Evolutionary conservation across 2,329 filamentous ascomycete species (phyloP), one percentile per base, ranked within the genome.

Genomic region (Pseudogymnoascus verrucosus): DNA sequence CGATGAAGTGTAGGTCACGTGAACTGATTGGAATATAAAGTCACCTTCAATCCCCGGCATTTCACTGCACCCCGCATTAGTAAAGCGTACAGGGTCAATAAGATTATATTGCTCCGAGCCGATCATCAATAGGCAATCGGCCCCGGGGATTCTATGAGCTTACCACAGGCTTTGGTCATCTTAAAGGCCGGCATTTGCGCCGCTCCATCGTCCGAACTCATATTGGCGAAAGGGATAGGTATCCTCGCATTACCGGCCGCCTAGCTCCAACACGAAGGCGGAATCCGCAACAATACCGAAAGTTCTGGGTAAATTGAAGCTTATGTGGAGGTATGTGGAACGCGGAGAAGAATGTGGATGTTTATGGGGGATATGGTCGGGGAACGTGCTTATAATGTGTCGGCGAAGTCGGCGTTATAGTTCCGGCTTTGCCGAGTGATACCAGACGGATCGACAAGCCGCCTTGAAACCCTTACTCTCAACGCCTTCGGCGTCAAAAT

Each of bases 21-120:
- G 34, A 7, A 11, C 28, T 12, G 21, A 51, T 14, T 42, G 51
- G 31, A 62, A 37, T 36, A 10, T 8, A 57, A 57, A 31, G 47
- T 57, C 57, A 65, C 64, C 64, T 65, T 65, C 54, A 64, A 37
- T 60, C 64, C 36, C 28, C 64, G 59, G 36, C 64, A 65, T 60
- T 65, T 65, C 37, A 65, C 64, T 65, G 10, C 28, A 57, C 19
- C 16, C 8, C 16, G 51, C 51, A 57, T 57, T 12, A 57, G 51
- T 57, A 57, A 57, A 57, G 5, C 11, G 28, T 57, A 14, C 28
- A 36, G 28, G 7, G 14, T 34, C 8, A 34, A 57, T 21, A 21
- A 12, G n/a, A 19, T 21, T 36, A 57, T 36, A 57, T 57, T 36
- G 28, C 51, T 7, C 16, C 16, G 10, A 34, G 51, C 16, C 4